A percentile compares a stretch with the other conserved stretches of the same genome.
Conservation (phyloP, 108 stramenopile species). For the Discostella stelligeroides region DNA sequence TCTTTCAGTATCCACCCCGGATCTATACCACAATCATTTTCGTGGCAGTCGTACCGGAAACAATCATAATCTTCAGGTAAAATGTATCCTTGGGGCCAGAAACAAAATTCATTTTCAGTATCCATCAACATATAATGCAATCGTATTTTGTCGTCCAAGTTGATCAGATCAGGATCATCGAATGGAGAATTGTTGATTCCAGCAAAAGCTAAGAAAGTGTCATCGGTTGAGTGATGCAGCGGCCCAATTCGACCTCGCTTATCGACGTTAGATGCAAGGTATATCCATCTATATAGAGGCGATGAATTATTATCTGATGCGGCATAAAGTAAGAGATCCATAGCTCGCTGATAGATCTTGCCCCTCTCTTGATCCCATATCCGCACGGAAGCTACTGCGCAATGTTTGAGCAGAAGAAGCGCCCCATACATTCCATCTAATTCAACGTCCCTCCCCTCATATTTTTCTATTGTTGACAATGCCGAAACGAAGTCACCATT, state of each 20-base stretch:
- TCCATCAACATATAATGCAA: constrained; percentile 54
- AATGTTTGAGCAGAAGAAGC: constrained; percentile 10
- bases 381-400: constrained; percentile 2
- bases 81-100: constrained; percentile 54
- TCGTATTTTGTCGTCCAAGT: constrained; percentile 69
- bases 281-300: constrained; percentile 31
- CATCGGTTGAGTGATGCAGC: background rate
- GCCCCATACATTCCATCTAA: constrained; percentile 28
- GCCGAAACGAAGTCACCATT: constrained; percentile 26
- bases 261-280: constrained; percentile 2
- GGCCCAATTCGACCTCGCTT: background rate
- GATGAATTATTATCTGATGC: constrained; percentile 4
- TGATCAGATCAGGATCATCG: constrained; percentile 64
- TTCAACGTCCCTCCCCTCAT: constrained; percentile 21
- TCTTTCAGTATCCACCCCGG: constrained; percentile 64
- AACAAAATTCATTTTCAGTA: background rate
- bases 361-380: background rate
- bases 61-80: constrained; percentile 33
- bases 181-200: constrained; percentile 65
- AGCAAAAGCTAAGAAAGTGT: constrained; percentile 34
- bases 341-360: constrained; percentile 1
- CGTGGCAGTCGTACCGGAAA: constrained; percentile 21
- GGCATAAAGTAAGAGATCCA: constrained; percentile 5
- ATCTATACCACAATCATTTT: background rate
- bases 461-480: constrained; percentile 13